Conservation (phyloP, 768 basidiomycete species). For the Nidularia pulvinata region DNA sequence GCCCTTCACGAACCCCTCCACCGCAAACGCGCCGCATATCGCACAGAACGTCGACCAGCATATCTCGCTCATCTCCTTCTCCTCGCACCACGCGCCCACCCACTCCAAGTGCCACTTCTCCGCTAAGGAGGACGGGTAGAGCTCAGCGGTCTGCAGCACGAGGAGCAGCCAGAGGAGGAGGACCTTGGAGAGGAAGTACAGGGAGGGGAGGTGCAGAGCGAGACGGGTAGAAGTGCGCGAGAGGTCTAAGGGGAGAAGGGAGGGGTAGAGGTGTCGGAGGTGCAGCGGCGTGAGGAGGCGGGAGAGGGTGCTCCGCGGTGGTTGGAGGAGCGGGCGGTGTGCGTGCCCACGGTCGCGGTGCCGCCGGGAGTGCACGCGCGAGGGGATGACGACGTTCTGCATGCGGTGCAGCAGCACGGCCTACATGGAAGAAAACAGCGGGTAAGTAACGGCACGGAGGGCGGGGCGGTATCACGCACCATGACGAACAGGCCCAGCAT, state of each 20-base stretch:
- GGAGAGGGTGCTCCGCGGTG: slow-evolving; percentile 2
- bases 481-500: slow-evolving; percentile 64
- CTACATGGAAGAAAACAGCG: slow-evolving; percentile 24
- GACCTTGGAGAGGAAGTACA: slow-evolving; percentile 58
- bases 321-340: neutral
- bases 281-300: slow-evolving; percentile 11
- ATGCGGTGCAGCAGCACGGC: slow-evolving; percentile 73
- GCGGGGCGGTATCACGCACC: slow-evolving; percentile 33
- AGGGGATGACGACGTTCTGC: slow-evolving; percentile 76
- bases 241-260: slow-evolving; percentile 65
- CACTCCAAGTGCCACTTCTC: slow-evolving; percentile 5
- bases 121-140: slow-evolving; percentile 27
- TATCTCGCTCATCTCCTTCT: slow-evolving; percentile 56
- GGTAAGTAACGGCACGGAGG: too few species aligned
- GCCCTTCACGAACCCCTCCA: slow-evolving; percentile 67
- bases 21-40: slow-evolving; percentile 61
- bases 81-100: slow-evolving; percentile 39
- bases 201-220: slow-evolving; percentile 58
- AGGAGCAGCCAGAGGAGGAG: slow-evolving; percentile 59
- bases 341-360: slow-evolving; percentile 13
- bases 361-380: slow-evolving; percentile 33
- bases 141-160: slow-evolving; percentile 53
- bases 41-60: slow-evolving; percentile 78
- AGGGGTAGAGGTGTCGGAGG: slow-evolving; percentile 24
- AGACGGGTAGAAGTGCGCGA: slow-evolving; percentile 59